phyloP scores from a whole-genome alignment of 768 basidiomycete genomes.

The Leccinum ochraceum region DNA sequence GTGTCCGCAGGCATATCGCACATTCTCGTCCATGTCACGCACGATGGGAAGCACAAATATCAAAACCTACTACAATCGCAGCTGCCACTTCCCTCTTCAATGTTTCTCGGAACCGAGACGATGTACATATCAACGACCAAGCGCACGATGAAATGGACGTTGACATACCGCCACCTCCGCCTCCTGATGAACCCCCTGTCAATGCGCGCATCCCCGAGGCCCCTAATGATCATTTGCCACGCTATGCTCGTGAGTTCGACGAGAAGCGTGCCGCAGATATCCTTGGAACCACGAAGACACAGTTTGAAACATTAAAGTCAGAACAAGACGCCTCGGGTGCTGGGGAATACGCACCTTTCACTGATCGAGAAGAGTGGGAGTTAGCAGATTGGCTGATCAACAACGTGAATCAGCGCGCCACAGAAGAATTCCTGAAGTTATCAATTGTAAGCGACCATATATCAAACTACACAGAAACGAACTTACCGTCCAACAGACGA shows the following conservation, averaged over 20 bases:
- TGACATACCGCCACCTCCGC: no score
- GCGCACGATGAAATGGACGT: no score
- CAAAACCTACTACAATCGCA: not conserved
- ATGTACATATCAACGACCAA: no score
- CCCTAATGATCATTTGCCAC: not conserved
- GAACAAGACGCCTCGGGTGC: not conserved
- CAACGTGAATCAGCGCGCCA: not conserved
- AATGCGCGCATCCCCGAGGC: no score
- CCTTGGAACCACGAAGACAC: not conserved
- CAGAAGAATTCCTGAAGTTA: not conserved
- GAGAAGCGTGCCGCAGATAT: not conserved
- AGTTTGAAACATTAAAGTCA: not conserved
- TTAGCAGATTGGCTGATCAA: not conserved
- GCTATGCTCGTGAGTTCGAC: not conserved
- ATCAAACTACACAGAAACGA: no score
- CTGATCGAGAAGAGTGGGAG: not conserved
- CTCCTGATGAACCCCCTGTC: no score
- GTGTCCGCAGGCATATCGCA: not conserved
- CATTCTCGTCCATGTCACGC: not conserved
- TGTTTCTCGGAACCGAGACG: not conserved
- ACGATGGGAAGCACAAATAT: not conserved
- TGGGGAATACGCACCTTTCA: not conserved
- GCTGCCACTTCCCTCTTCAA: not conserved
- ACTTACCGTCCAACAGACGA: no score
- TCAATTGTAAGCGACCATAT: not conserved